Evolutionary conservation across 257 asterid species (phyloP).

Genomic region (Schizonepeta tenuifolia): DNA sequence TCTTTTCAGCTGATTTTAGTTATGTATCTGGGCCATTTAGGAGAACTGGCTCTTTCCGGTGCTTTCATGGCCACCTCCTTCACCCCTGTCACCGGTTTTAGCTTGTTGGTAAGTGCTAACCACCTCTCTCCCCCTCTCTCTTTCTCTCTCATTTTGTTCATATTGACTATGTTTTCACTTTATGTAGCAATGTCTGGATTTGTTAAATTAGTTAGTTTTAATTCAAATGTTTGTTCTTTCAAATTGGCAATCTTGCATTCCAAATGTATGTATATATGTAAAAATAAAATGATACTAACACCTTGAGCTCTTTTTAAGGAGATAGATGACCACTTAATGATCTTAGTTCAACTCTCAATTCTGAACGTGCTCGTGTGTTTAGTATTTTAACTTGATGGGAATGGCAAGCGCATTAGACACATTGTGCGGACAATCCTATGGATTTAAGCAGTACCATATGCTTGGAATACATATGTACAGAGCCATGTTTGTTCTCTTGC

Average conservation of each 20-base stretch:
- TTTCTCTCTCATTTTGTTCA: no score
- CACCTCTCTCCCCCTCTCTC: not conserved
- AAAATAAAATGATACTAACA: not conserved
- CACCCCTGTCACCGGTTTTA: slow-evolving; percentile 87
- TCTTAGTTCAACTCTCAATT: not conserved
- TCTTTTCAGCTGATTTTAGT: slow-evolving; percentile 73
- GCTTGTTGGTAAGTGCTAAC: slow-evolving; percentile 51
- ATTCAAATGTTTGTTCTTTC: not conserved
- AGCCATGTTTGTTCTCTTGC: slow-evolving; percentile 63
- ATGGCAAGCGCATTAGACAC: slow-evolving; percentile 92
- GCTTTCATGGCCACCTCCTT: slow-evolving; percentile 90
- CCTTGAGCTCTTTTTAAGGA: not conserved
- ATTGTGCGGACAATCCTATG: slow-evolving; percentile 78
- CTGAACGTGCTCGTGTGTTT: not conserved
- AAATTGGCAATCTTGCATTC: not conserved
- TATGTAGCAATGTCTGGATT: not conserved
- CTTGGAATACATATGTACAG: slow-evolving; percentile 84
- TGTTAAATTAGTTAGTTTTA: not conserved
- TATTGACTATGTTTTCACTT: no score
- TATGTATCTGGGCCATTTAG: slow-evolving; percentile 92
- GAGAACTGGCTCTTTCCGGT: slow-evolving; percentile 66
- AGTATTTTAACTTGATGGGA: slow-evolving; percentile 60
- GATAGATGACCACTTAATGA: not conserved
- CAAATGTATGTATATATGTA: not conserved
- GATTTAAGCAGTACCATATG: slow-evolving; percentile 84